Base-by-base conservation (phyloP, 192 early-diverging fungal genomes). In the Haplosporangium gracile region DNA sequence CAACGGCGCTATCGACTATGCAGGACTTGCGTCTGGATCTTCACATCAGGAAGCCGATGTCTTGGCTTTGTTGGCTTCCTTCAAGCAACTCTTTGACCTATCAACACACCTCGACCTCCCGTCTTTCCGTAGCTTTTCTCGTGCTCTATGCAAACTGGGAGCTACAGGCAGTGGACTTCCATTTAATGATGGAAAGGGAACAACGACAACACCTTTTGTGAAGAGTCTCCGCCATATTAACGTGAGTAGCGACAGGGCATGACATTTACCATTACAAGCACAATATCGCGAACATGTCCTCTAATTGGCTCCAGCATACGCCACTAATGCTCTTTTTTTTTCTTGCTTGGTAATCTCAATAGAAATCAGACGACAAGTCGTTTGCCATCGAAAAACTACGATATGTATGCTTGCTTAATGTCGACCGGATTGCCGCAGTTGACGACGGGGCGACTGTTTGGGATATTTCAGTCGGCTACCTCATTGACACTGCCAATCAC, bases 351-450 rank as follows among this genome's bases (percentile, higher is more conserved):
- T 78, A 29, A 16, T 74, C 5, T 43, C 9, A 45, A 53, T 88
- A 93, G 92, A 95, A 92, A 89, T 85, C 92, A 1, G 93, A 96
- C 49, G 93, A 96, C 55, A 94, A 92, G 82, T 94, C 93, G 16
- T 96, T 96, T 90, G 95, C 95, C 0, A 89, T 97, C n/a, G 89
- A 93, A 38, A 95, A 96, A 79, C 81, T 97, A 51, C 89, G 91
- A 43, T 92, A 93, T 69, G 90, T 96, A 16, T 76, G 91, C 6
- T 78, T 92, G 10, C 55, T 93, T 20, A 95, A 96, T 38, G 86
- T 94, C 22, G 86, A 89, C 43, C 90, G 93, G 6, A 75, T 92
- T 20, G 80, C 93, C 2, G 88, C 82, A 7, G 70, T 81, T 5
- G 81, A 90, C 51, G 78, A 81, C 68, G 88, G 91, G 53, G 71